These are phyloP conservation scores for Ilyonectria destructans DNA, from an alignment of 2,329 filamentous ascomycete genomes.

Conservation along the genomic window DNA sequence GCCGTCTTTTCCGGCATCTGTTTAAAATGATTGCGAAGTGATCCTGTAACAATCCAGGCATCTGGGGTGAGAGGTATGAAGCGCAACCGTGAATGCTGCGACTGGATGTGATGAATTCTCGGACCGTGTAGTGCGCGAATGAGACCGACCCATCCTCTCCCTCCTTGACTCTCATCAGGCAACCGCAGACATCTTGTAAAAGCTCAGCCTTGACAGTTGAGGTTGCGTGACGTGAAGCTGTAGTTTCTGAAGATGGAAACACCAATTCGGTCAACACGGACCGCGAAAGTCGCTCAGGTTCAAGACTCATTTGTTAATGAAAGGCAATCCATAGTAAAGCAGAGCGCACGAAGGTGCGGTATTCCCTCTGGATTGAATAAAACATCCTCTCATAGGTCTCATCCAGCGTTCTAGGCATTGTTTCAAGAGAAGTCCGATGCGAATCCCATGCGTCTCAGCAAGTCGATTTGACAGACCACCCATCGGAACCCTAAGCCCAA, in stretches of 20 bases:
- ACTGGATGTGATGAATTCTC: neutral
- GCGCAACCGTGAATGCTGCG: neutral
- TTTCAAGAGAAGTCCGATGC: neutral
- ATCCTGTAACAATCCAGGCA: neutral
- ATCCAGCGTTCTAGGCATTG: constrained; percentile 1
- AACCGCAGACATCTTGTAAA: neutral
- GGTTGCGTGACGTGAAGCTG: neutral
- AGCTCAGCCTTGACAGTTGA: too few species aligned
- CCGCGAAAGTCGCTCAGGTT: neutral
- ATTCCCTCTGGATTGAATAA: neutral
- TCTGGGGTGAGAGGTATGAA: neutral
- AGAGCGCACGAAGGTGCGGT: neutral
- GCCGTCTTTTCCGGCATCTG: too few species aligned
- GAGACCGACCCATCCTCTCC: neutral
- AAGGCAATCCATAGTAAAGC: neutral
- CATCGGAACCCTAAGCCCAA: constrained; percentile 1
- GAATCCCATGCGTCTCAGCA: constrained; percentile 9
- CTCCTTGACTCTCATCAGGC: neutral
- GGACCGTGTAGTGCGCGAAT: constrained; percentile 6
- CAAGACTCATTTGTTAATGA: neutral
- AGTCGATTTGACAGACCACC: constrained; percentile 15
- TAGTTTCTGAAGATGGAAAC: neutral
- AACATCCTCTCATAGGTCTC: constrained; percentile 16
- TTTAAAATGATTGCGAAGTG: neutral
- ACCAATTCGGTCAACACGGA: neutral